Conservation (phyloP, 495 filamentous ascomycete species). For the Talaromyces nanjingensis region DNA sequence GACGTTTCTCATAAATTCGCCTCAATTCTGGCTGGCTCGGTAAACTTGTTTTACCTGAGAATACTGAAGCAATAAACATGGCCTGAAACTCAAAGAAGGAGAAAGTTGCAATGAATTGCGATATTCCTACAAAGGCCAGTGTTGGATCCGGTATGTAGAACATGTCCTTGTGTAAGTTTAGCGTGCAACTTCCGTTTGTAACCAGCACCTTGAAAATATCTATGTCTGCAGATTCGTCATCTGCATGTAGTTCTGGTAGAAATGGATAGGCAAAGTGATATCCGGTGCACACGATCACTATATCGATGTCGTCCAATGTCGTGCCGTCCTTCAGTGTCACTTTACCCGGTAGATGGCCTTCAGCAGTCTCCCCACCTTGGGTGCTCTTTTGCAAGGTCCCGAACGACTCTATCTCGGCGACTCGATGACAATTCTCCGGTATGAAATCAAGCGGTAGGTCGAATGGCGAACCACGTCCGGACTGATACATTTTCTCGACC, state of each 20-base stretch:
- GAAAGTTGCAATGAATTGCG: slow-evolving; percentile 78
- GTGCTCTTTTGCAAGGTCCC: background rate
- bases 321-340: slow-evolving; percentile 36
- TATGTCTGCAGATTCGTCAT: background rate
- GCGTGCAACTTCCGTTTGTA: slow-evolving; percentile 58
- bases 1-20: background rate
- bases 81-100: slow-evolving; percentile 69
- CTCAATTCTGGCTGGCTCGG: slow-evolving; percentile 57
- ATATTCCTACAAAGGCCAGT: slow-evolving; percentile 66
- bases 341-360: background rate
- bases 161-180: slow-evolving; percentile 67
- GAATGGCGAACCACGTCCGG: background rate
- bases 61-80: slow-evolving; percentile 67
- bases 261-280: slow-evolving; percentile 52
- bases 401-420: background rate
- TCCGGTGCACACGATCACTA: slow-evolving; percentile 53
- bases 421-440: background rate
- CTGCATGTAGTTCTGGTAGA: slow-evolving; percentile 49
- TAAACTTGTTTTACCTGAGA: slow-evolving; percentile 56
- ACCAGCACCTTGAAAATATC: slow-evolving; percentile 35
- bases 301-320: slow-evolving; percentile 41
- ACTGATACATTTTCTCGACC: background rate
- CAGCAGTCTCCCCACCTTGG: background rate
- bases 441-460: slow-evolving; percentile 2
- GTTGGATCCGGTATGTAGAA: slow-evolving; percentile 72